Percentiles rank a stretch among this genome's conserved stretches.
phyloP scores from a whole-genome alignment of 192 early-diverging fungal species.

The Cetraspora pellucida region DNA sequence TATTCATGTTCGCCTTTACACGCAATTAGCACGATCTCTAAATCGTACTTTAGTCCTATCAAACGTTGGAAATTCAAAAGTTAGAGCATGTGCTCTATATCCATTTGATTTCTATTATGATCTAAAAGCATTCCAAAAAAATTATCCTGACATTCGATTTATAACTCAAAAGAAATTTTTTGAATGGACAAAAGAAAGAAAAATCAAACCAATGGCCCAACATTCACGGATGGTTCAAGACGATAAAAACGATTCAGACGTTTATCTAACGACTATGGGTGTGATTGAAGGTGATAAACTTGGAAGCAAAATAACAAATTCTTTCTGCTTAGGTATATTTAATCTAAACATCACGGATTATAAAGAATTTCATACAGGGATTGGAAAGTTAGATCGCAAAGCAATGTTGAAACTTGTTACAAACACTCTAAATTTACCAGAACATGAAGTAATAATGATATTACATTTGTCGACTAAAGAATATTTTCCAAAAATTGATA shows the following conservation, averaged over 20 bases:
- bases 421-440: background rate
- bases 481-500: background rate
- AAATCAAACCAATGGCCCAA: background rate
- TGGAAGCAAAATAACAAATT: background rate
- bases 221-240: background rate
- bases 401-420: background rate
- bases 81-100: background rate
- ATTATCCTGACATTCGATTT: background rate
- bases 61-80: background rate
- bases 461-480: background rate
- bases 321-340: background rate
- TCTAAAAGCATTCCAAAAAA: background rate
- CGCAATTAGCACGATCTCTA: background rate
- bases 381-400: background rate
- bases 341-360: conserved; percentile 7
- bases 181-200: conserved; percentile 7
- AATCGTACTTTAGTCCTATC: conserved; percentile 2
- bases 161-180: background rate
- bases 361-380: conserved; percentile 15
- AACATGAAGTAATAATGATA: background rate
- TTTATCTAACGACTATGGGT: background rate
- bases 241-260: background rate
- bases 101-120: conserved; percentile 22
- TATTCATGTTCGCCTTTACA: background rate
- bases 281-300: background rate